Conservation (phyloP, 345 rosid species). For the Aquilaria sinensis region DNA sequence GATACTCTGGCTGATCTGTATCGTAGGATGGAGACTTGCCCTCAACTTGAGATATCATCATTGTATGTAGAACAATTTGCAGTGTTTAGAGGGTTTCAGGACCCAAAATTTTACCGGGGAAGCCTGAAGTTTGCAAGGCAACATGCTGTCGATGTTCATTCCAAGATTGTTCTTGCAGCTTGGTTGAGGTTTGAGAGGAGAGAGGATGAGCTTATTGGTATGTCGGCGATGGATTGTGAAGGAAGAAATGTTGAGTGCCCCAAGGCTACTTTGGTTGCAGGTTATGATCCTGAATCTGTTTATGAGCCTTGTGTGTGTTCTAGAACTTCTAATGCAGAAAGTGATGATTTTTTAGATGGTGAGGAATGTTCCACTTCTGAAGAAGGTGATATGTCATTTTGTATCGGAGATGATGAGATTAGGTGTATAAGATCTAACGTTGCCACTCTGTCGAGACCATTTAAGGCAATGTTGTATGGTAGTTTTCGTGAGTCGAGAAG, state of each 20-base stretch:
- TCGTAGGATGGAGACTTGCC: conserved; percentile 39
- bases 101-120: conserved; percentile 75
- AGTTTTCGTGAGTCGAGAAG: conserved; percentile 59
- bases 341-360: conserved; percentile 1
- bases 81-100: conserved; percentile 51
- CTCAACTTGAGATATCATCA: conserved; percentile 52
- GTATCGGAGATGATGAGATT: conserved; percentile 71
- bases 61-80: conserved; percentile 71
- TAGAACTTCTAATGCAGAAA: conserved; percentile 27
- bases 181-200: conserved; percentile 96
- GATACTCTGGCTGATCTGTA: conserved; percentile 60
- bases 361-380: conserved; percentile 69
- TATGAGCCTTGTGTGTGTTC: conserved; percentile 65
- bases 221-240: conserved; percentile 69
- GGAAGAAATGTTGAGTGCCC: conserved; percentile 90
- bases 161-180: conserved; percentile 76
- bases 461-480: conserved; percentile 75
- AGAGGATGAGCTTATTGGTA: conserved; percentile 80
- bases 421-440: conserved; percentile 59
- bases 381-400: conserved; percentile 68
- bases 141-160: conserved; percentile 72
- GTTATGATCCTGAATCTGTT: conserved; percentile 64
- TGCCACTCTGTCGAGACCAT: conserved; percentile 70
- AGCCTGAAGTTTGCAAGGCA: conserved; percentile 69
- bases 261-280: conserved; percentile 59